Conservation (phyloP, 2,329 filamentous ascomycete genomes). For the Colletotrichum endophyticum region DNA sequence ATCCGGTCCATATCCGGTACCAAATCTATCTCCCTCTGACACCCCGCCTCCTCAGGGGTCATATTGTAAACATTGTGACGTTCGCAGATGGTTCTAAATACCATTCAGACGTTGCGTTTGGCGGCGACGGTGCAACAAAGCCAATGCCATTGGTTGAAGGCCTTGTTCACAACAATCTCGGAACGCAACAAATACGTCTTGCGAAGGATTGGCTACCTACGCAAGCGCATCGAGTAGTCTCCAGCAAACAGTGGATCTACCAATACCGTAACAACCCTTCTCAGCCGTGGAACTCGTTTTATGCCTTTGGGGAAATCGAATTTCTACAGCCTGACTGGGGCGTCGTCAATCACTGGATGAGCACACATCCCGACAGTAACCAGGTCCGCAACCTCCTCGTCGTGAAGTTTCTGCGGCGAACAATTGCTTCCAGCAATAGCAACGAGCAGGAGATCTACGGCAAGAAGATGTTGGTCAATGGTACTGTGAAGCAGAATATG, state of each 20-base stretch:
- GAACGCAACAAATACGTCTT: slow-evolving; percentile 61
- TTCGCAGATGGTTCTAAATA: slow-evolving; percentile 54
- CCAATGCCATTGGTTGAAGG: slow-evolving; percentile 58
- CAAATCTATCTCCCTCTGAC: not conserved
- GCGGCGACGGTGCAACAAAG: slow-evolving; percentile 62
- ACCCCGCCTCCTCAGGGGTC: slow-evolving; percentile 36
- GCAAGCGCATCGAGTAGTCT: slow-evolving; percentile 42
- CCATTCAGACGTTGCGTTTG: slow-evolving; percentile 68
- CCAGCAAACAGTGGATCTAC: slow-evolving; percentile 65
- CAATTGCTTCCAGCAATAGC: slow-evolving; percentile 37
- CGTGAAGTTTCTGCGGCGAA: slow-evolving; percentile 56
- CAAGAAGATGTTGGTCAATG: slow-evolving; percentile 56
- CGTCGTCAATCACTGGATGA: slow-evolving; percentile 63
- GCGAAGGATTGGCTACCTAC: slow-evolving; percentile 52
- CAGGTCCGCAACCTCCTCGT: slow-evolving; percentile 61
- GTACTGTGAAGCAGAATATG: slow-evolving; percentile 57
- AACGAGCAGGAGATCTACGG: slow-evolving; percentile 50
- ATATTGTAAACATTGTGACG: slow-evolving; percentile 67
- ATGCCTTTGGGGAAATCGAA: slow-evolving; percentile 70
- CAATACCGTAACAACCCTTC: slow-evolving; percentile 57
- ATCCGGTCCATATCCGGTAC: not conserved
- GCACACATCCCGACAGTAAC: slow-evolving; percentile 50
- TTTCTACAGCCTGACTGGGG: slow-evolving; percentile 66
- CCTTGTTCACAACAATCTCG: slow-evolving; percentile 51
- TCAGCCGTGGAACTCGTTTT: slow-evolving; percentile 62